These are phyloP conservation scores for Globisporangium recalcitrans DNA, from an alignment of 352 stramenopile genomes.

Conservation along the genomic window DNA sequence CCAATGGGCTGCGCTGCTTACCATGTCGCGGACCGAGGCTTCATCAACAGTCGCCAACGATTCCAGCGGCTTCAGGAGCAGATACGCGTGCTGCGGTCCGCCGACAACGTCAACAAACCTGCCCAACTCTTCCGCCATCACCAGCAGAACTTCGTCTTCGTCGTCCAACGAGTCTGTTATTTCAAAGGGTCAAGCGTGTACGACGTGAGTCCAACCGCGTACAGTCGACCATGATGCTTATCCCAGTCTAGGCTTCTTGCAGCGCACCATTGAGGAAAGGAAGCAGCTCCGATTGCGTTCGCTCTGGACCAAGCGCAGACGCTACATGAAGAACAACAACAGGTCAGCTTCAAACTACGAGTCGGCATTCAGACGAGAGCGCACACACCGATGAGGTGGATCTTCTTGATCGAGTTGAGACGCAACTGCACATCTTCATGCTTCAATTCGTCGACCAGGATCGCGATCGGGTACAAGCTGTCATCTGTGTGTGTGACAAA, in stretches of 20 bases:
- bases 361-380: not conserved
- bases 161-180: conserved; percentile 93
- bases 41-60: conserved; percentile 93
- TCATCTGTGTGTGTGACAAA: conserved; percentile 33
- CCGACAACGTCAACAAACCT: conserved; percentile 91
- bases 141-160: conserved; percentile 96
- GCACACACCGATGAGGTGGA: conserved; percentile 80
- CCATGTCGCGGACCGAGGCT: conserved; percentile 90
- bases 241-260: not conserved
- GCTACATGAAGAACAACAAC: conserved; percentile 32
- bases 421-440: conserved; percentile 90
- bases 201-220: not conserved
- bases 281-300: conserved; percentile 94
- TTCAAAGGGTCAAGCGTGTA: not conserved
- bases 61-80: conserved; percentile 94
- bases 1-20: conserved; percentile 9
- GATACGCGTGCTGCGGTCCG: conserved; percentile 76
- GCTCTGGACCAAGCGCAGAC: conserved; percentile 83
- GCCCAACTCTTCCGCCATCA: conserved; percentile 91
- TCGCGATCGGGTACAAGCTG: conserved; percentile 84
- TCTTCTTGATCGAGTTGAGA: conserved; percentile 89
- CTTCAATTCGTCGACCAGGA: conserved; percentile 91
- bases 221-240: not conserved
- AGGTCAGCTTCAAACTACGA: not conserved
- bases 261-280: conserved; percentile 93